Base-by-base conservation (phyloP, 2,329 filamentous ascomycete species). In the Monosporascus sp. region DNA sequence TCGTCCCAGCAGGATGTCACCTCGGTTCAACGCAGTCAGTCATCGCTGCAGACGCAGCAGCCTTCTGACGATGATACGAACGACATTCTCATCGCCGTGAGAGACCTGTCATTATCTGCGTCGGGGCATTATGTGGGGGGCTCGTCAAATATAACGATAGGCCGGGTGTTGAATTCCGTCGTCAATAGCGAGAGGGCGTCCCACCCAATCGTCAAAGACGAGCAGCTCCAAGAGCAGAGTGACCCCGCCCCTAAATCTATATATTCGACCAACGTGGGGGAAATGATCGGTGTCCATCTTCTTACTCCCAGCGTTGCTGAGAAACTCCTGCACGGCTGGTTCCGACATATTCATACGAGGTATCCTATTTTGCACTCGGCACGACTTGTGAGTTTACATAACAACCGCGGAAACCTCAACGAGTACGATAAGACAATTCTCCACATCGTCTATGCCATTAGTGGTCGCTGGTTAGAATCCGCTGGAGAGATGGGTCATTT, bases 381-480 rank as follows among this genome's bases (percentile, higher is more conserved):
- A 5, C 49, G 61, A 3, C 58, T 67, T 14, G 51, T 66, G 47
- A 53, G 57, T 35, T 58, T 67, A 49, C 65, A 67, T 49, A 58
- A 58, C 24, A 63, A 64, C 49, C 58, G 64, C 14, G 63, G 65
- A 7, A 56, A 37, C 19, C 55, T 66, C 20, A 59, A 66, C 48
- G 56, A 58, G 20, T 66, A 65, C 45, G 65, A 66, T 19, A 60
- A 54, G 16, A 58, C 59, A 8, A 65, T 67, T 37, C 51, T 67
- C 3, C 63, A 66, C 38, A 55, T 67, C 8, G 52, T 67, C 22
- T 66, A 67, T 45, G 65, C 65, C 5, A 60, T 65, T 35, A 64
- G 63, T 47, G 65, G 65, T 5, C 59, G 65, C n/a, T 67, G 65
- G 65, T 53, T 67, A 35, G 65, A 67, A 46, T 67, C 65, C 31